phyloP scores from a whole-genome alignment of 768 basidiomycete species.

The Auriculariales sp. region DNA sequence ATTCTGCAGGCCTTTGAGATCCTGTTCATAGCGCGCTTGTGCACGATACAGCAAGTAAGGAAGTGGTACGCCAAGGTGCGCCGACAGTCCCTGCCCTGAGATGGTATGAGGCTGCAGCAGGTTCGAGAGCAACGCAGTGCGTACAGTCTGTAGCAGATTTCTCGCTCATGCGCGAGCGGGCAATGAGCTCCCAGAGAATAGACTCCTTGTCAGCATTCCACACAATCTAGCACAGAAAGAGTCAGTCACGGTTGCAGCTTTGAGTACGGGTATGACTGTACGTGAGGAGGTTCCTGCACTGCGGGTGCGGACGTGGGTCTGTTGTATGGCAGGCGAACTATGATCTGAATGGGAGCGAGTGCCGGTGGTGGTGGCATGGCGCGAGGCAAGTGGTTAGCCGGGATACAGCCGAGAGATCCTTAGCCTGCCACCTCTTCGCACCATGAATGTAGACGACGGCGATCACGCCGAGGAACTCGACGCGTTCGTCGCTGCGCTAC shows the following conservation, averaged over 20 bases:
- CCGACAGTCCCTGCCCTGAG: conserved; percentile 71
- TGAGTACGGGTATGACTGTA: conserved; percentile 22
- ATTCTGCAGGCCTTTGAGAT: conserved; percentile 63
- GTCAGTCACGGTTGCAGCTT: not conserved
- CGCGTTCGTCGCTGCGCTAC: conserved; percentile 15
- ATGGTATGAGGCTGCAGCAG: not conserved
- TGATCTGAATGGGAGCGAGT: conserved; percentile 41
- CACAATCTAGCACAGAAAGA: conserved; percentile 42
- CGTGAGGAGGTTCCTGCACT: conserved; percentile 49
- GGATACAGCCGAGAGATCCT: not conserved
- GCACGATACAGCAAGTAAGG: conserved; percentile 78
- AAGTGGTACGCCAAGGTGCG: conserved; percentile 65
- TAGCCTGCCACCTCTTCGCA: not conserved
- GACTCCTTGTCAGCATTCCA: conserved; percentile 78
- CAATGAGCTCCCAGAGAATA: conserved; percentile 77
- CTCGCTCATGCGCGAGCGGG: conserved; percentile 57
- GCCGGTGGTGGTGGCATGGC: conserved; percentile 1
- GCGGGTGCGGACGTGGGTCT: conserved; percentile 46
- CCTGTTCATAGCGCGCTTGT: conserved; percentile 73
- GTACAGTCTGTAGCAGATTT: conserved; percentile 65
- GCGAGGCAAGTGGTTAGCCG: not conserved
- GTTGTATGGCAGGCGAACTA: conserved; percentile 67
- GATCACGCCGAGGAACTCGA: conserved; percentile 10
- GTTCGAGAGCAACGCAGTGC: not conserved
- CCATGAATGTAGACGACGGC: not conserved